Conservation (phyloP, 305 asterid genomes). For the Fraxinus nigra region DNA sequence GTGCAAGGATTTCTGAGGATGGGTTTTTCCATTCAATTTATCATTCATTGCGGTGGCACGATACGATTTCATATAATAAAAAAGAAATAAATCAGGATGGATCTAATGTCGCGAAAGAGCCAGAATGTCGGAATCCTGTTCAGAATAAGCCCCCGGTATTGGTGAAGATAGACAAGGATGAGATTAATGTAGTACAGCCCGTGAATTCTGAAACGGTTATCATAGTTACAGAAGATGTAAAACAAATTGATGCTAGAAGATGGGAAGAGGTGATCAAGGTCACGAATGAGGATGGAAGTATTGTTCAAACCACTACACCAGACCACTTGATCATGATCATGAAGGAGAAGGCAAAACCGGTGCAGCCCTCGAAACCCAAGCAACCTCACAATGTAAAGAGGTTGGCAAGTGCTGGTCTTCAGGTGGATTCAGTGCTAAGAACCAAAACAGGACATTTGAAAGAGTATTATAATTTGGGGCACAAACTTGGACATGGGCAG, state of each 20-base stretch:
- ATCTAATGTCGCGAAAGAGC: conserved; percentile 23
- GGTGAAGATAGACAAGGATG: conserved; percentile 25
- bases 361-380: conserved; percentile 29
- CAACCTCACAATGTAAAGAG: conserved; percentile 42
- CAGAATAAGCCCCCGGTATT: conserved; percentile 49
- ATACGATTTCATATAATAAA: conserved; percentile 20
- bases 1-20: conserved; percentile 49
- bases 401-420: conserved; percentile 66
- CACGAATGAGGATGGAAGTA: background rate
- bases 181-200: background rate
- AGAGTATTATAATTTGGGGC: conserved; percentile 56
- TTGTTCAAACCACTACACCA: conserved; percentile 28
- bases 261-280: conserved; percentile 20
- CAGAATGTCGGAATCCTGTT: conserved; percentile 39
- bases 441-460: conserved; percentile 66
- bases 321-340: conserved; percentile 37
- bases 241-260: conserved; percentile 1
- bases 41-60: conserved; percentile 55
- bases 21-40: conserved; percentile 50
- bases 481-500: conserved; percentile 77
- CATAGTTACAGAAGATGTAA: conserved; percentile 11
- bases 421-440: conserved; percentile 61
- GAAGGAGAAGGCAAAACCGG: conserved; percentile 27
- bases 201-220: conserved; percentile 8
- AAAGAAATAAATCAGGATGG: conserved; percentile 28